Percentiles rank a stretch among this genome's conserved stretches.
phyloP scores from a whole-genome alignment of 495 filamentous ascomycete genomes.

The Bacidia gigantensis region DNA sequence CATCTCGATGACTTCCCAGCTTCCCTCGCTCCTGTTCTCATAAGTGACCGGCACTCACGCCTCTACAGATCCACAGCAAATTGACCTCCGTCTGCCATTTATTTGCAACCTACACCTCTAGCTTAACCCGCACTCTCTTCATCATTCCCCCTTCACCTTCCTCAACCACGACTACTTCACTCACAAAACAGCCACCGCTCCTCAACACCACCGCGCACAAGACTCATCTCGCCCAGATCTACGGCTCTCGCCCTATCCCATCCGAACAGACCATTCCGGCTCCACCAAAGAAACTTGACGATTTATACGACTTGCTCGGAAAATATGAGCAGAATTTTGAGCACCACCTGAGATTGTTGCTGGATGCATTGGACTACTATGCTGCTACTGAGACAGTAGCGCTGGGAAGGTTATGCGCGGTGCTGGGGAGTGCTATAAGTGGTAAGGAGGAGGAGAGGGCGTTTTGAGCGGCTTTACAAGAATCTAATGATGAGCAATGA shows the following conservation, averaged over 20 bases:
- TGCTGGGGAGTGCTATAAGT: slow-evolving; percentile 60
- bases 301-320: slow-evolving; percentile 61
- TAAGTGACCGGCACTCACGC: background rate
- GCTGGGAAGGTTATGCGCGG: slow-evolving; percentile 67
- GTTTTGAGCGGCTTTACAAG: background rate
- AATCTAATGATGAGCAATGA: too few relatives aligned
- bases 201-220: slow-evolving; percentile 12
- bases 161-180: slow-evolving; percentile 24
- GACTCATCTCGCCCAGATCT: slow-evolving; percentile 10
- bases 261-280: slow-evolving; percentile 22
- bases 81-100: slow-evolving; percentile 82
- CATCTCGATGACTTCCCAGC: background rate
- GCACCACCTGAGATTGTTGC: slow-evolving; percentile 74
- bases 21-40: background rate
- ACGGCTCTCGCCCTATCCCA: slow-evolving; percentile 21
- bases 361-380: slow-evolving; percentile 91
- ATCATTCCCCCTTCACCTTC: slow-evolving; percentile 62
- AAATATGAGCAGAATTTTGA: slow-evolving; percentile 90
- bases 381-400: slow-evolving; percentile 96
- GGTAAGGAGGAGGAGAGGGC: slow-evolving; percentile 35
- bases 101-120: slow-evolving; percentile 74
- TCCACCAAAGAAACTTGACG: slow-evolving; percentile 16
- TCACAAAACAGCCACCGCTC: slow-evolving; percentile 3
- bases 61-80: slow-evolving; percentile 77
- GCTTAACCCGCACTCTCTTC: slow-evolving; percentile 65